A percentile compares a stretch with the other conserved stretches of the same genome.
phyloP scores from a whole-genome alignment of 768 basidiomycete genomes.

The Russula olivacea region DNA sequence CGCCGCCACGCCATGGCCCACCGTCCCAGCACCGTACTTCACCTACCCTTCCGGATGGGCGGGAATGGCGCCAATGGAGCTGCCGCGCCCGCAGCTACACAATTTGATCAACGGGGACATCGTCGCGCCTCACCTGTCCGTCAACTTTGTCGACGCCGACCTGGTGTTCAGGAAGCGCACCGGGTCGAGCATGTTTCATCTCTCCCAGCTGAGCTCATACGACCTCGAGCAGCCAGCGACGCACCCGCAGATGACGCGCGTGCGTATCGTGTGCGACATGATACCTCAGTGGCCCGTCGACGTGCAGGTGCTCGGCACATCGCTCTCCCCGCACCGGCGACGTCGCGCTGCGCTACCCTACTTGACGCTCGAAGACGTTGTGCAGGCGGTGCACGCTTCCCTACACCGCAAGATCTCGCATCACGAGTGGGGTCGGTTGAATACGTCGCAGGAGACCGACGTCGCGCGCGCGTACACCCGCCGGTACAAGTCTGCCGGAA shows the following conservation, averaged over 20 bases:
- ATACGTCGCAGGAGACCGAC: constrained; percentile 20
- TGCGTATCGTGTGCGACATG: constrained; percentile 21
- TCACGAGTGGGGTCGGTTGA: constrained; percentile 23
- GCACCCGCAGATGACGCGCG: constrained; percentile 23
- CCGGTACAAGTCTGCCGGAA: constrained; percentile 21
- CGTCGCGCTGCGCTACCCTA: constrained; percentile 17
- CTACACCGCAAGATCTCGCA: constrained; percentile 26
- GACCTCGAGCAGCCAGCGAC: constrained; percentile 25
- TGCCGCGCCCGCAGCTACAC: constrained; percentile 23
- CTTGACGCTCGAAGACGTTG: constrained; percentile 23
- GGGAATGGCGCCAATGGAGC: not conserved
- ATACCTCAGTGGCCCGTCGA: constrained; percentile 25
- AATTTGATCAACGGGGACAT: constrained; percentile 23
- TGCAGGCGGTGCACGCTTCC: constrained; percentile 16
- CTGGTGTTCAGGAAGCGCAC: constrained; percentile 12
- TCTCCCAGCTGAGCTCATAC: constrained; percentile 7
- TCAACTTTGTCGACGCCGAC: constrained; percentile 16
- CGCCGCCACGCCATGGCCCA: not conserved
- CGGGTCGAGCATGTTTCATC: not conserved
- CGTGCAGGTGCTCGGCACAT: constrained; percentile 19
- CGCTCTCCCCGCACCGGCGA: constrained; percentile 18
- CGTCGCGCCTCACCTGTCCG: constrained; percentile 4
- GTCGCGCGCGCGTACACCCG: constrained; percentile 26
- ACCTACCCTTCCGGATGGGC: constrained; percentile 15
- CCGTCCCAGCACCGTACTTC: constrained; percentile 15